Conservation (phyloP, 495 filamentous ascomycete species). For the Tuber melanosporum region DNA sequence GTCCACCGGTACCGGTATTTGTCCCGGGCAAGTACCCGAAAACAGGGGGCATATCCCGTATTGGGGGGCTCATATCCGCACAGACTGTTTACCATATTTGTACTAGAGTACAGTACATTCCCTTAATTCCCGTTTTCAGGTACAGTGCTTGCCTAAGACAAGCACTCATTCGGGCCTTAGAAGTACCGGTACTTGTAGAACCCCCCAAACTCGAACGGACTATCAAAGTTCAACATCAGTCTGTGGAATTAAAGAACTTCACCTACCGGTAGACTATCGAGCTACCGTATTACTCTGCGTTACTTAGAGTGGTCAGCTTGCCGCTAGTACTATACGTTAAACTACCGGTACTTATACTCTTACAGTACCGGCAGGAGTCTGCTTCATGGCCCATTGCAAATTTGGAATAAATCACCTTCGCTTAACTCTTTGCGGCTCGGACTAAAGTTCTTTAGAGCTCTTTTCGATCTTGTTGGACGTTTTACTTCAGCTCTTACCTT, state of each 20-base stretch:
- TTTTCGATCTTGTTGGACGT: neutral
- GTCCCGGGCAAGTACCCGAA: neutral
- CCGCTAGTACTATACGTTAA: neutral
- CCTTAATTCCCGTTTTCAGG: neutral
- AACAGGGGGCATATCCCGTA: neutral
- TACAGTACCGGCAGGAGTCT: neutral
- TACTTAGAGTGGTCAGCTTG: neutral
- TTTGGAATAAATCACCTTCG: neutral
- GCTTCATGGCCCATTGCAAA: neutral
- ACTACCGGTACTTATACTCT: too few species aligned
- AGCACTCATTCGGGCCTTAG: neutral
- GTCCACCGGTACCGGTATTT: neutral
- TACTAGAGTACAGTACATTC: neutral
- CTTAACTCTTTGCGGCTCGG: neutral
- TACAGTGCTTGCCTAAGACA: neutral
- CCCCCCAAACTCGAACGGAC: neutral
- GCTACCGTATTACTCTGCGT: neutral
- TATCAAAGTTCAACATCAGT: neutral
- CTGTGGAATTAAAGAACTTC: neutral
- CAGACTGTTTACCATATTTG: neutral
- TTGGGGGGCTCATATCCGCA: neutral
- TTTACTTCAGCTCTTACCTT: neutral
- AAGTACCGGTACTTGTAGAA: neutral
- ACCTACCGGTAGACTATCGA: neutral
- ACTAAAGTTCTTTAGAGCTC: neutral